Conservation (phyloP, 345 rosid species). For the Salix exigua region DNA sequence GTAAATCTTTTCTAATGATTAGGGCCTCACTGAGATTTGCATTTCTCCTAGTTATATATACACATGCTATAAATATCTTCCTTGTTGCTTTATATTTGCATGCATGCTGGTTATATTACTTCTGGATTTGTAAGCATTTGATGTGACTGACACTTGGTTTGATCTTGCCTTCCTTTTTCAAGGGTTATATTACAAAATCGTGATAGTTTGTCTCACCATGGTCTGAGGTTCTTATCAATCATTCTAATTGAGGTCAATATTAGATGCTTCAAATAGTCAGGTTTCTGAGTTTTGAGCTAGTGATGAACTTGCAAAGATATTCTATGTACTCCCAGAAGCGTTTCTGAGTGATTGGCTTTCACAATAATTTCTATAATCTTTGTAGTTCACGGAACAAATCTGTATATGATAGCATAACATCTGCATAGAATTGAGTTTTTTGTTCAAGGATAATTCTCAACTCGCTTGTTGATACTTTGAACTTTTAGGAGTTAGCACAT, state of each 20-base stretch:
- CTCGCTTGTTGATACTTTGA: constrained; percentile 3
- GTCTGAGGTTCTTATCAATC: background rate
- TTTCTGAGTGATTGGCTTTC: background rate
- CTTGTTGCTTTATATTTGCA: background rate
- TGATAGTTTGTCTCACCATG: background rate
- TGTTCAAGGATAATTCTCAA: constrained; percentile 9
- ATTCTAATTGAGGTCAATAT: background rate
- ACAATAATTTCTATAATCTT: background rate
- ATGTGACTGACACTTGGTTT: background rate
- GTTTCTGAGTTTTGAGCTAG: background rate
- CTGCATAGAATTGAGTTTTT: background rate
- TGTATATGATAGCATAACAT: background rate
- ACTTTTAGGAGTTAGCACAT: constrained; percentile 78
- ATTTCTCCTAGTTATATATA: background rate
- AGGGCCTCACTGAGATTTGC: background rate
- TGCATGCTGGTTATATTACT: background rate
- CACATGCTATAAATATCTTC: background rate
- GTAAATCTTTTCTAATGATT: background rate
- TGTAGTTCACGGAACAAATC: background rate
- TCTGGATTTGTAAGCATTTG: background rate
- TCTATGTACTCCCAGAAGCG: background rate
- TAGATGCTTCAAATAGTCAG: background rate
- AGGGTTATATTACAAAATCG: background rate
- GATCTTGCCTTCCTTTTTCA: background rate
- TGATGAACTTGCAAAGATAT: background rate